Conservation (phyloP, 306 rosid genomes). For the Rosa multiflora region DNA sequence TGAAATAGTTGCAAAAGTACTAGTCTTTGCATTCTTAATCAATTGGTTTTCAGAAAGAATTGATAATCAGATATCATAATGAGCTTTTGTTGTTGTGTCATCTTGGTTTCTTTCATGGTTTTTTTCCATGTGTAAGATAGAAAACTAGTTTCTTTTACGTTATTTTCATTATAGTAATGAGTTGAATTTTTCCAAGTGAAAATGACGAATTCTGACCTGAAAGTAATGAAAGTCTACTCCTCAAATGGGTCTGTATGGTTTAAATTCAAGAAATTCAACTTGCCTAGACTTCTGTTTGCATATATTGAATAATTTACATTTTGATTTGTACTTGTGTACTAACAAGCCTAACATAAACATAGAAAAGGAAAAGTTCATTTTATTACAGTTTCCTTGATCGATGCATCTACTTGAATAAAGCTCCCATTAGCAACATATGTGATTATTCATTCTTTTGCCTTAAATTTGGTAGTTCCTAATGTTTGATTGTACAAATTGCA, state of each 20-base stretch:
- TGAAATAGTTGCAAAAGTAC: background rate
- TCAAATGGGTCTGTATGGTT: background rate
- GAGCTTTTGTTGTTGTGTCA: background rate
- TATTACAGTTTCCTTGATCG: background rate
- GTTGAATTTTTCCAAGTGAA: background rate
- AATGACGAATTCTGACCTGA: background rate
- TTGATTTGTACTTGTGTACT: background rate
- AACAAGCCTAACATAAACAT: background rate
- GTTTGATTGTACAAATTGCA: slow-evolving; percentile 36
- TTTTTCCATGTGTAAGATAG: background rate
- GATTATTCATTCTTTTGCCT: background rate
- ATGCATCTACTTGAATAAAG: background rate
- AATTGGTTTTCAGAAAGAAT: background rate
- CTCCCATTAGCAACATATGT: background rate
- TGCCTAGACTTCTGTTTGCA: background rate
- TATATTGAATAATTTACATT: background rate
- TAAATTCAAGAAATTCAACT: too few relatives aligned
- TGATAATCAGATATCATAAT: background rate
- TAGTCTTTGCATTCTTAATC: background rate
- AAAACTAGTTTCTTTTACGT: background rate
- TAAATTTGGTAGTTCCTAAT: background rate
- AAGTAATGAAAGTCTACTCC: background rate
- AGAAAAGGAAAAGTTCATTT: background rate
- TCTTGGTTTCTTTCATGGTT: background rate
- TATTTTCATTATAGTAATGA: background rate